Conservation (phyloP, 345 rosid species). For the Aquilaria yunnanensis region DNA sequence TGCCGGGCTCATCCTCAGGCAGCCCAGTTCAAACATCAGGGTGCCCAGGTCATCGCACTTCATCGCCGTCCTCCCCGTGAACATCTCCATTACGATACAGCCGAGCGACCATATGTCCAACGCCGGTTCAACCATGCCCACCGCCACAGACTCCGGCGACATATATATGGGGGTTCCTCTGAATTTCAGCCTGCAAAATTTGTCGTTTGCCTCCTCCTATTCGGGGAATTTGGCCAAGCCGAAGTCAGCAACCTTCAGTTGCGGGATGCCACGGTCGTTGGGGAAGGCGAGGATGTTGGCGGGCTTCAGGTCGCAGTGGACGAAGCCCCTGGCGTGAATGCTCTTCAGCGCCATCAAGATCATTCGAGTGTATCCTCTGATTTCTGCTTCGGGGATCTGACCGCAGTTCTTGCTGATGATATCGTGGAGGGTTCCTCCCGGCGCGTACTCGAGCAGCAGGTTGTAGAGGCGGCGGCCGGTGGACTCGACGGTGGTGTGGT, state of each 20-base stretch:
- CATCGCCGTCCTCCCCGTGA: background rate
- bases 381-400: background rate
- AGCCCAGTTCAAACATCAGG: background rate
- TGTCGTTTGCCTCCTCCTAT: too few species aligned
- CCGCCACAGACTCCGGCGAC: background rate
- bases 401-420: background rate
- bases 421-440: background rate
- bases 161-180: background rate
- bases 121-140: too few species aligned
- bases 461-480: background rate
- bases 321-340: background rate
- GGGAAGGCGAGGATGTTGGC: background rate
- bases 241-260: background rate
- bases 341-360: background rate
- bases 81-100: background rate
- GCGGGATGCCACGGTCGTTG: background rate
- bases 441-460: background rate
- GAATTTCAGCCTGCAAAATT: background rate
- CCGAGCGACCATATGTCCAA: conserved; percentile 4
- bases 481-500: too few species aligned
- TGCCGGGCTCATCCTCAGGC: background rate
- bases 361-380: background rate
- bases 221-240: background rate
- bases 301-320: conserved; percentile 2
- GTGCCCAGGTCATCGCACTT: too few species aligned